Base-by-base conservation (phyloP, 2,329 filamentous ascomycete species). In the Madurella fahalii region DNA sequence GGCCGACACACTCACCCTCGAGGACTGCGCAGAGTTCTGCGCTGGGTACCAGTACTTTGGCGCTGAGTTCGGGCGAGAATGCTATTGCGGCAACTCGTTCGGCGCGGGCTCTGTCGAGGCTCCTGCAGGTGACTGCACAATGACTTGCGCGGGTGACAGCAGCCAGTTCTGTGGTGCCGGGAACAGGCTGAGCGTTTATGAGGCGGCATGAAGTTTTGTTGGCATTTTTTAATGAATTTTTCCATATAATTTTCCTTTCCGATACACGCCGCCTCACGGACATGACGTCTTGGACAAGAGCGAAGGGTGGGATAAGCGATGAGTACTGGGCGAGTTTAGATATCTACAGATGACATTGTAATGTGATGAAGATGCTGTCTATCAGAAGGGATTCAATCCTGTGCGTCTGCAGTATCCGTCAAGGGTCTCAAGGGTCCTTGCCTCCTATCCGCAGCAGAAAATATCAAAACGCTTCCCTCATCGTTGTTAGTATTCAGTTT, bases 161-260 rank as follows among this genome's bases (percentile, higher is more conserved):
- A 44, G 50, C 1, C 65, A 75, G 64, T 71, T 66, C 52, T 77
- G 75, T 52, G 75, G 75, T 17, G 71, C 67, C 7, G 65, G 68
- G 2, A 69, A 70, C 54, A 64, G 73, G 54, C 55, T 77, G 59
- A 66, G 64, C 54, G 64, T 63, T 30, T 65, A 64, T 47, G 32
- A 45, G 52, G 48, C 16, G 34, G 46, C 32, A 44, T 66, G 32
- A 51, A 48, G 18, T 54, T 57, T 16, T 43, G 50, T 25, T 41
- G 16, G n/a, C n/a, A n/a, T 15, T 12, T 34, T 32, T 40, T 13
- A 4, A 25, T 25, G 25, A 4, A 25, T 25, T 25, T 25, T 25
- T 25, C 7, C 4, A 25, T 25, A 25, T 37, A 12, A 37, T 37
- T 37, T 37, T 15, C 11, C 11, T 15, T 37, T 37, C 13, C 11